Evolutionary conservation across 2,329 filamentous ascomycete species (phyloP).

Genomic region (Xylariales sp.): DNA sequence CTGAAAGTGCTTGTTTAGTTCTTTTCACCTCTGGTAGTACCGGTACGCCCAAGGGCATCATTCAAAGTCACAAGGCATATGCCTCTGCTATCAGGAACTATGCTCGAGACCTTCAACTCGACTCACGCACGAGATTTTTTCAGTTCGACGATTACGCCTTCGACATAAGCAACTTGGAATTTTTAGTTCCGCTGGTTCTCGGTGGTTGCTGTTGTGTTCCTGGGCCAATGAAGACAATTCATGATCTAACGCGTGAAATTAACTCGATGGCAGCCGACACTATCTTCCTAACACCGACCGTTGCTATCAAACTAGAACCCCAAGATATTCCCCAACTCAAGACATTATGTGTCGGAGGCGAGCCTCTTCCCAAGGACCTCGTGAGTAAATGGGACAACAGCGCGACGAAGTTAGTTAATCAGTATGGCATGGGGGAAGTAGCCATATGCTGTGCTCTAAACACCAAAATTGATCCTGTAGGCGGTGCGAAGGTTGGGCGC

Average conservation of each 20-base stretch:
- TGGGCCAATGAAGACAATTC: conserved; percentile 27
- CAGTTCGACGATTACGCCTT: conserved; percentile 37
- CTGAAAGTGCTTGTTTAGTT: conserved; percentile 37
- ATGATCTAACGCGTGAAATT: conserved; percentile 31
- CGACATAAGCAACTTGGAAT: conserved; percentile 36
- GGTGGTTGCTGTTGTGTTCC: conserved; percentile 34
- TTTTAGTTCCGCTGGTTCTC: conserved; percentile 32
- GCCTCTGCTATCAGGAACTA: conserved; percentile 34
- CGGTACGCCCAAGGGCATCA: conserved; percentile 40
- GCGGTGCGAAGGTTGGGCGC: conserved; percentile 33
- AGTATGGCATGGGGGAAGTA: conserved; percentile 40
- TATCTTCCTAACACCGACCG: conserved; percentile 37
- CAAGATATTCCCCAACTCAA: conserved; percentile 29
- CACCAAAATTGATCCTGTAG: conserved; percentile 28
- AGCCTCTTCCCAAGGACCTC: conserved; percentile 39
- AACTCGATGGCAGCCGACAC: conserved; percentile 29
- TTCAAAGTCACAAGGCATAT: conserved; percentile 35
- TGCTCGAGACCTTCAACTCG: conserved; percentile 31
- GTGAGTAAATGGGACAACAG: conserved; percentile 34
- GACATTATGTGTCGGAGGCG: conserved; percentile 36
- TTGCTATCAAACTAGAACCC: conserved; percentile 34
- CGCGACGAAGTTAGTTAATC: conserved; percentile 34
- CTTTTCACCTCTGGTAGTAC: conserved; percentile 42
- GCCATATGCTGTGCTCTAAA: conserved; percentile 41
- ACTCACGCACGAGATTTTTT: conserved; percentile 30